Evolutionary conservation across 495 filamentous ascomycete genomes (phyloP), one percentile per base, ranked within the genome.

Genomic region (Penicillium canescens): DNA sequence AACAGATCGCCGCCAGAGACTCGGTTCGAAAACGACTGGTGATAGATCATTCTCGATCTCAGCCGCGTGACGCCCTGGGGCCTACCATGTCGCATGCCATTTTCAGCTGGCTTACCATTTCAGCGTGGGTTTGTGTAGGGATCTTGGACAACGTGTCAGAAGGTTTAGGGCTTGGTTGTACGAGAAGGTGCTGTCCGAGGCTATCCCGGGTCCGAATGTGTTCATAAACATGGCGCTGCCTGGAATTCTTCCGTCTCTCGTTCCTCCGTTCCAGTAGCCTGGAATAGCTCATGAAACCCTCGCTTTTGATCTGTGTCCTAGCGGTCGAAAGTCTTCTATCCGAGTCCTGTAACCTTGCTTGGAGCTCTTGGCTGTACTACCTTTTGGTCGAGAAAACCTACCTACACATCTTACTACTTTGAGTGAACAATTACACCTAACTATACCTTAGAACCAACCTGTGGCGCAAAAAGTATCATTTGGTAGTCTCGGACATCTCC

Each of bases 61-160:
- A 58, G 51, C 54, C 51, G 43, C 57, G 52, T 61, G 52, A 55
- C 50, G 16, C 3, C n/a, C 42, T 36, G 34, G 16, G 10, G 18
- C 36, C 28, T 51, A 21, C 26, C 28, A 33, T 49, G 38, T 38
- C 34, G 11, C 33, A 24, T 46, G 6, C 28, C 12, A 33, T 44
- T 40, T 48, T 58, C 46, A 55, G 59, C 53, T 61, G 20, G 40
- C 21, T 42, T 14, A 42, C 31, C 16, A 14, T 31, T 40, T 36
- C 14, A 31, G 13, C 46, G 45, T 26, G 38, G 16, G 33, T 42
- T 37, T 38, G 13, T 46, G 26, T 36, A 23, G n/a, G 41, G 9
- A 33, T 14, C 12, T 14, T 18, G 26, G 14, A 10, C 26, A 42
- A 13, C 45, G 45, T 60, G 34, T 36, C 16, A 14, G 14, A 48